Evolutionary conservation across 208 protist genomes (phyloP).

Genomic region (Wallacemonas rigidus): DNA sequence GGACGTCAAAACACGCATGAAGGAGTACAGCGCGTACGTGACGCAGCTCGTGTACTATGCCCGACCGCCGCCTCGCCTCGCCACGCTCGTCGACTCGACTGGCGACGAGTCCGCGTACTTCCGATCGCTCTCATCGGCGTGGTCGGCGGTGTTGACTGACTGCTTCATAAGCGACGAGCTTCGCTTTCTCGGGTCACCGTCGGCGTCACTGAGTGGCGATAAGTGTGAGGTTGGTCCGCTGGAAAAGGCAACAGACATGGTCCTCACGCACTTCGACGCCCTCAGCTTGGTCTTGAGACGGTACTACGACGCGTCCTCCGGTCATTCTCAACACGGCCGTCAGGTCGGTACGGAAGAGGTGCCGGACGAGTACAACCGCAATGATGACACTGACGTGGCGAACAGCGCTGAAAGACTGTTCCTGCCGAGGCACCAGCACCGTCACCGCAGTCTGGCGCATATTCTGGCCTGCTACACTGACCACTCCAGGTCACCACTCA

Average conservation of each 20-base stretch:
- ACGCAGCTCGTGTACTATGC: background rate
- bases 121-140: background rate
- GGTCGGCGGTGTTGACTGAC: conserved; percentile 8
- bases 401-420: too few species aligned
- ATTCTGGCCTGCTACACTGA: background rate
- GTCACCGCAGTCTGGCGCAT: too few species aligned
- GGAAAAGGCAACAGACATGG: background rate
- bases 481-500: background rate
- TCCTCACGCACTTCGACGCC: background rate
- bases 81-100: background rate
- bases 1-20: conserved; percentile 10
- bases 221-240: background rate
- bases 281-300: background rate
- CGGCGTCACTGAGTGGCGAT: background rate
- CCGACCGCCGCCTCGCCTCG: background rate
- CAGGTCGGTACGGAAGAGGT: background rate
- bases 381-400: too few species aligned
- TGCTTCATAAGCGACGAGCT: background rate
- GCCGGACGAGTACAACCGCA: too few species aligned
- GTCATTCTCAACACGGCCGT: background rate
- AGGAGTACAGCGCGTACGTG: conserved; percentile 12
- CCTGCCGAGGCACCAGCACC: too few species aligned
- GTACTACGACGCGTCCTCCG: background rate
- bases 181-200: background rate
- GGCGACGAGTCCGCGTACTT: too few species aligned